These are phyloP conservation scores for Zymoseptoria tritici DNA, from an alignment of 2,329 filamentous ascomycete species.

Conservation along the genomic window DNA sequence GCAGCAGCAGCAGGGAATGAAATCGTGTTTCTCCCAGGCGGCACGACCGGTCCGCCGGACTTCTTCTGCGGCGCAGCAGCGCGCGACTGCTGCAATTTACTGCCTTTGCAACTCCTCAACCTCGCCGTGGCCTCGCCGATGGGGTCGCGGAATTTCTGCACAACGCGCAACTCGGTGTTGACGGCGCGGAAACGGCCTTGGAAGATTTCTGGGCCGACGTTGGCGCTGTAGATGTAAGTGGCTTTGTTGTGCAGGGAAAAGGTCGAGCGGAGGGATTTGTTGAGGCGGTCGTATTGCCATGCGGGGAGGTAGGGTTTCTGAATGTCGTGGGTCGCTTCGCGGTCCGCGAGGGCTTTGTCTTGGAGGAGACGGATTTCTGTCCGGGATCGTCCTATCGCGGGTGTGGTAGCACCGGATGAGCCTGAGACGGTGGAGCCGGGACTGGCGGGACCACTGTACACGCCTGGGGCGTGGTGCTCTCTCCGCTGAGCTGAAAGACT, in stretches of 20 bases:
- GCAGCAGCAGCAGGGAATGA: constrained; percentile 8
- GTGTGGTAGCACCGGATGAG: constrained; percentile 26
- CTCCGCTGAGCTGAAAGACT: constrained; percentile 9
- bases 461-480: constrained; percentile 4
- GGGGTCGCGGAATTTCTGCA: constrained; percentile 29
- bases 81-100: constrained; percentile 9
- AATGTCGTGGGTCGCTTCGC: constrained; percentile 20
- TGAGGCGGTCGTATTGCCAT: constrained; percentile 28
- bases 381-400: constrained; percentile 25
- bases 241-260: constrained; percentile 5
- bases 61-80: constrained; percentile 3
- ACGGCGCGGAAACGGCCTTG: constrained; percentile 30
- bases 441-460: constrained; percentile 20
- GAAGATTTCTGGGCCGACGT: constrained; percentile 28
- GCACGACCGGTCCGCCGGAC: constrained; percentile 6
- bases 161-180: constrained; percentile 28
- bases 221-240: background rate
- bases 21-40: constrained; percentile 18
- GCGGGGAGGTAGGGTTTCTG: constrained; percentile 23
- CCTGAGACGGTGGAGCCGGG: constrained; percentile 24
- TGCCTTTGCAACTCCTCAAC: constrained; percentile 18
- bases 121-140: constrained; percentile 25
- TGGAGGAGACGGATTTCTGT: constrained; percentile 27
- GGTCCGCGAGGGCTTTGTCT: constrained; percentile 29
- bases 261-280: constrained; percentile 28